Evolutionary conservation across 2,329 filamentous ascomycete genomes (phyloP).

Genomic region (Botrytis fabae): DNA sequence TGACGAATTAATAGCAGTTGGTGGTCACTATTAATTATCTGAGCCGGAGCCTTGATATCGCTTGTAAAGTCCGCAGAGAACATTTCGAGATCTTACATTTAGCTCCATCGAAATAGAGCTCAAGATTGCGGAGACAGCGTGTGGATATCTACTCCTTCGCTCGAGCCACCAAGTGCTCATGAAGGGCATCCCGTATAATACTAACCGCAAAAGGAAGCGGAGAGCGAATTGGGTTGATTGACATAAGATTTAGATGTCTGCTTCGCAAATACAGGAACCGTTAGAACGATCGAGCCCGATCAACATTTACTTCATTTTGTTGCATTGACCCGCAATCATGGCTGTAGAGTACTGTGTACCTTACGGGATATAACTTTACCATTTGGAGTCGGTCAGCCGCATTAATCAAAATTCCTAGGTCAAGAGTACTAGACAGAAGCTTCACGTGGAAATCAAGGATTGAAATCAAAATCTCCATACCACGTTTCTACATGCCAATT

Average conservation of each 20-base stretch:
- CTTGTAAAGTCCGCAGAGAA: too few relatives aligned
- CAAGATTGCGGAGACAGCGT: too few relatives aligned
- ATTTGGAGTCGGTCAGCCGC: background rate
- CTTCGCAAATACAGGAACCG: background rate
- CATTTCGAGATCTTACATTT: too few relatives aligned
- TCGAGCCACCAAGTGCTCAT: background rate
- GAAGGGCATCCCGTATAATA: background rate
- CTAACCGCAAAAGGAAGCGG: background rate
- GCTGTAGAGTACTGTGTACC: too few relatives aligned
- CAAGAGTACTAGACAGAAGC: background rate
- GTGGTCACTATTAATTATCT: background rate
- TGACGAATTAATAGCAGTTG: background rate
- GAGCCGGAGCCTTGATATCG: background rate
- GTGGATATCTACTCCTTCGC: too few relatives aligned
- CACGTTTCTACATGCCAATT: background rate
- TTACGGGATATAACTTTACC: background rate
- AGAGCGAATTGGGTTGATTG: background rate
- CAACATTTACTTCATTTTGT: too few relatives aligned
- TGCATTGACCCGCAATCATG: too few relatives aligned
- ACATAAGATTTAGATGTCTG: background rate
- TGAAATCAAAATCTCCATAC: background rate
- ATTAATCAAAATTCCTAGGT: background rate
- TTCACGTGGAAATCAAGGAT: background rate
- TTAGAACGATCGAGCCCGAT: too few relatives aligned
- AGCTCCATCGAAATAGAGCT: too few relatives aligned